phyloP scores from a whole-genome alignment of 2,329 filamentous ascomycete species.

The Fusarium concolor region DNA sequence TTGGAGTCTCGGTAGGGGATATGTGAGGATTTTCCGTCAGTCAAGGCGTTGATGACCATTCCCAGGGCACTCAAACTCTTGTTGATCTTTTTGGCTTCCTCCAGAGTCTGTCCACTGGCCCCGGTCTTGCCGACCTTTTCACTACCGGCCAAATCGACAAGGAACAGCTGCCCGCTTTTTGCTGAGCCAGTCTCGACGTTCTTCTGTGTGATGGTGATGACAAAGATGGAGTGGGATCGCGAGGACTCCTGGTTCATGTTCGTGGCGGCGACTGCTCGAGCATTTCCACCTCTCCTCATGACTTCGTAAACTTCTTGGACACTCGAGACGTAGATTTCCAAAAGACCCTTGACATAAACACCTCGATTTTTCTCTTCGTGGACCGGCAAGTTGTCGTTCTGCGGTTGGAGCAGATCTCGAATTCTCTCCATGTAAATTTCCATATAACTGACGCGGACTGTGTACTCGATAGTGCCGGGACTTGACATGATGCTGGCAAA shows the following conservation, averaged over 20 bases:
- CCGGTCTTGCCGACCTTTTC: conserved; percentile 99
- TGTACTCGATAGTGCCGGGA: conserved; percentile 95
- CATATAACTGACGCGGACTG: conserved; percentile 99
- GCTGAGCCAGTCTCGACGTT: conserved; percentile 96
- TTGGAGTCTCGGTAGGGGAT: conserved; percentile 98
- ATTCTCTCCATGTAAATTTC: conserved; percentile 99
- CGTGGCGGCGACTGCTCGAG: conserved; percentile 91
- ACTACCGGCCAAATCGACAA: conserved; percentile 97
- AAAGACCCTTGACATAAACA: conserved; percentile 94
- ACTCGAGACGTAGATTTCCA: conserved; percentile 95
- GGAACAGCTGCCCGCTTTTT: conserved; percentile 95
- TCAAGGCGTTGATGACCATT: conserved; percentile 98
- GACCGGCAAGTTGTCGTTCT: conserved; percentile 96
- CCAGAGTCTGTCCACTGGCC: conserved; percentile 94
- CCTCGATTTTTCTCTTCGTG: conserved; percentile 97
- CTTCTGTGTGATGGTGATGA: conserved; percentile 96
- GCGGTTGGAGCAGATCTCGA: conserved; percentile 88
- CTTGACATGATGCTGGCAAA: conserved; percentile 94
- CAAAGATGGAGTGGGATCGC: conserved; percentile 97
- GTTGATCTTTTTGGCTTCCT: conserved; percentile 99
- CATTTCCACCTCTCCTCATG: conserved; percentile 90
- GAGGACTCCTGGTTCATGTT: conserved; percentile 99
- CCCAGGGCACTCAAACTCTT: conserved; percentile 98
- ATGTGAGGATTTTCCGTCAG: conserved; percentile 96
- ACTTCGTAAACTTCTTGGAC: conserved; percentile 97